Conservation (phyloP, 2,329 filamentous ascomycete genomes). For the Beauveria rudraprayagi region DNA sequence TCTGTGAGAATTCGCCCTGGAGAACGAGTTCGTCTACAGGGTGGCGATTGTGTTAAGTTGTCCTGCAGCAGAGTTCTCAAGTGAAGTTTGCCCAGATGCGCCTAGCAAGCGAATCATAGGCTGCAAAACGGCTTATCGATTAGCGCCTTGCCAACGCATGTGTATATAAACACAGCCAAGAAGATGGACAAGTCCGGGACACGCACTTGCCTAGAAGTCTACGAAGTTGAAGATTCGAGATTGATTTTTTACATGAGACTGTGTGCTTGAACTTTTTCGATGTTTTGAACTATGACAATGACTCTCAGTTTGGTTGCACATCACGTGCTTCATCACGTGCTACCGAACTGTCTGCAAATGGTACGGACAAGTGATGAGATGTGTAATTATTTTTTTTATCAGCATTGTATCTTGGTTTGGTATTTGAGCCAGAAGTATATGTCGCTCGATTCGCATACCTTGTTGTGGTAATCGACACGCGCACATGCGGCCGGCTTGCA, state of each 20-base stretch:
- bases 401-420: too few species aligned
- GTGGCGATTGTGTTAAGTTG: neutral
- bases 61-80: neutral
- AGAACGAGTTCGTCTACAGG: neutral
- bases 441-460: too few species aligned
- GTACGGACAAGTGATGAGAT: too few species aligned
- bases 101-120: constrained; percentile 16
- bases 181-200: neutral
- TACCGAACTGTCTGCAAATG: neutral
- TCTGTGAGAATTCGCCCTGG: neutral
- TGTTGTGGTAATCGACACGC: too few species aligned
- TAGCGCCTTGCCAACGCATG: constrained; percentile 10
- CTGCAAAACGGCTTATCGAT: constrained; percentile 24
- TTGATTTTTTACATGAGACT: neutral
- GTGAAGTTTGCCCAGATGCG: constrained; percentile 10
- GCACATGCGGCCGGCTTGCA: too few species aligned
- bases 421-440: too few species aligned
- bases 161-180: neutral
- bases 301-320: neutral
- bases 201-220: neutral
- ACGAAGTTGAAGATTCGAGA: neutral
- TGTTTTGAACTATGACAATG: neutral
- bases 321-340: constrained; percentile 2
- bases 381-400: too few species aligned
- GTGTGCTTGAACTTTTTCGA: neutral